Conservation (phyloP, 2,329 filamentous ascomycete species). For the Apiospora malaysiana region DNA sequence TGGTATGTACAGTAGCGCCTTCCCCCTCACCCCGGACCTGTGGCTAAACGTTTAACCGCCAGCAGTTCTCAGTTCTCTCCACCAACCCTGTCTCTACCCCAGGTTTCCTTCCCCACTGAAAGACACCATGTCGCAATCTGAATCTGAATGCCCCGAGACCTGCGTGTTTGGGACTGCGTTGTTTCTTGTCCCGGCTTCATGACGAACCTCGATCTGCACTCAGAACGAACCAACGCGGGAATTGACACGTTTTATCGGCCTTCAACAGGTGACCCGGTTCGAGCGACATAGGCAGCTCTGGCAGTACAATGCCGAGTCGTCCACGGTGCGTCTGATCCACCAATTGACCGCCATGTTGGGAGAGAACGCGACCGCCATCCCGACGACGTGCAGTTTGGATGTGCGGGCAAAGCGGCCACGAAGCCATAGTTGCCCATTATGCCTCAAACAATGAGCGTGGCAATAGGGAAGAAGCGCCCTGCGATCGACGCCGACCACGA, state of each 20-base stretch:
- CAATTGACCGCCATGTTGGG: constrained; percentile 12
- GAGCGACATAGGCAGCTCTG: constrained; percentile 2
- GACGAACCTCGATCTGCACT: not conserved
- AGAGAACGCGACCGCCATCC: not conserved
- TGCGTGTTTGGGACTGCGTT: constrained; percentile 1
- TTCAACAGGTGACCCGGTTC: not conserved
- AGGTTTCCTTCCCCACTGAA: constrained; percentile 23
- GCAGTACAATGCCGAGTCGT: not conserved
- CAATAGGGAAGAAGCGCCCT: constrained; percentile 38
- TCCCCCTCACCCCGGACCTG: not conserved
- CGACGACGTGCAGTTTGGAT: constrained; percentile 11
- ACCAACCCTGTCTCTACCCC: constrained; percentile 14
- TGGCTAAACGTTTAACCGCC: constrained; percentile 24
- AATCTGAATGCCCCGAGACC: constrained; percentile 6
- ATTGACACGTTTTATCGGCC: not conserved
- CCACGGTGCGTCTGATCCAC: not conserved
- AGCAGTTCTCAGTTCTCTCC: not conserved
- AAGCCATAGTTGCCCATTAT: not conserved
- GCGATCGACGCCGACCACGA: constrained; percentile 30
- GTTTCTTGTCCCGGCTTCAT: not conserved
- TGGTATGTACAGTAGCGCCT: too few species aligned
- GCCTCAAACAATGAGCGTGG: not conserved
- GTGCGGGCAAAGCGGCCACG: not conserved
- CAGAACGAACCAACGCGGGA: not conserved
- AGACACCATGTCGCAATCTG: constrained; percentile 9